Base-by-base conservation (phyloP, 2,329 filamentous ascomycete genomes). In the Zopfia rhizophila region DNA sequence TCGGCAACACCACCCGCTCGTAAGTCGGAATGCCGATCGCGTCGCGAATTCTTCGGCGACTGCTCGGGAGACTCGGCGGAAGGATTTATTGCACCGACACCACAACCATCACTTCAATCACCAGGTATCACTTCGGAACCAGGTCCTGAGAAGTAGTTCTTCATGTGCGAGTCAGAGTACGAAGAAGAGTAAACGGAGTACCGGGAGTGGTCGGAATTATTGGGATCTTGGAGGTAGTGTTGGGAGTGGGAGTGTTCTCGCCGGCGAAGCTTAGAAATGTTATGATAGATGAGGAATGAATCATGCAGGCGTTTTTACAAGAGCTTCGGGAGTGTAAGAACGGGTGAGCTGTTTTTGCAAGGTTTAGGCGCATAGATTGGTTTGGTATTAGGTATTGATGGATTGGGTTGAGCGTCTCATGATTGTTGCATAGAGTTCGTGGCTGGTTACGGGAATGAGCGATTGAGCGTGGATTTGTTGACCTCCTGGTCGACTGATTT, bases 81-180 rank as follows among this genome's bases (percentile, higher is more conserved):
- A 61, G 14, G 58, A 66, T 6, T 18, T 40, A 5, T 42, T 54
- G 3, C 64, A 58, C 31, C 56, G 62, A 31, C 54, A 53, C 14
- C 48, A 44, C 16, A 16, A 33, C 28, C 23, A 33, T 30, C 59
- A 64, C 31, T 58, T 58, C 22, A 51, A 53, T 14, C 58, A 62
- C 5, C 51, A 58, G 16, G 39, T 53, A 4, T 39, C 42, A 2
- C 13, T 58, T 5, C 39, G 62, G 14, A 60, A 50, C 24, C 60
- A 60, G 33, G 58, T 60, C 18, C 23, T 70, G 7, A 50, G 58
- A 39, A 70, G 79, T 48, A 83, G 85, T 47, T 70, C 67, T 22
- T 95, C 89, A 69, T 96, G 91, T 69, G 91, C 90, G 3, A 96
- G 90, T 65, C 90, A 96, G 73, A 95, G 90, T 70, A 90, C 90